Base-by-base conservation (phyloP, 108 stramenopile species). In the Chaetoceros tenuissimus region DNA sequence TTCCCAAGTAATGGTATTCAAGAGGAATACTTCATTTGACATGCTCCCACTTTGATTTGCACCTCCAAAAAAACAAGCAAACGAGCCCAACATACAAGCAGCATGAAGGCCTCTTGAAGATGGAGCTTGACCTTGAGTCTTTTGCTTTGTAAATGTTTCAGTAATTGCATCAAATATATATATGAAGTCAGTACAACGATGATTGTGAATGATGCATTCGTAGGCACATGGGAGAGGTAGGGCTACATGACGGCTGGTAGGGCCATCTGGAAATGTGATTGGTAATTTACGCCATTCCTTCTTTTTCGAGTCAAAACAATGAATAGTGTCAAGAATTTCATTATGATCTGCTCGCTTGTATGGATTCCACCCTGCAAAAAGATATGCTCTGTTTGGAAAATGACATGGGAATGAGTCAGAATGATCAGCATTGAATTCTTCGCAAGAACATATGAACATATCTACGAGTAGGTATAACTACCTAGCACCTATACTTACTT, bases 361-460 rank as follows among this genome's bases (percentile, higher is more conserved):
- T 2, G 85, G 77, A 73, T 87, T 82, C 85, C 85, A 87, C 16
- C 85, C 85, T 21, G 82, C 85, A 8, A 87, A 27, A 0, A 87
- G 31, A 48, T 72, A 51, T 18, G 68, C 69, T 48, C n/a, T 55
- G 48, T 13, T 24, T 2, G 23, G 22, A 28, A 31, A 34, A 46
- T 24, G 7, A 21, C 43, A 29, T 24, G 24, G n/a, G 2, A 3
- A 28, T 16, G 18, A 23, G 7, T 17, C 22, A 19, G 13, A 46
- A 20, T 27, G 46, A 21, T 44, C n/a, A n/a, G n/a, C n/a, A n/a
- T n/a, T n/a, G n/a, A n/a, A n/a, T n/a, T n/a, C n/a, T n/a, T n/a
- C n/a, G n/a, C n/a, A n/a, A n/a, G n/a, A n/a, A n/a, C n/a, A n/a
- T n/a, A n/a, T n/a, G n/a, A n/a, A n/a, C n/a, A n/a, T n/a, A n/a